Evolutionary conservation across 208 protist species (phyloP), one percentile per base, ranked within the genome.

Genomic region (Plasmodiophora brassicae): DNA sequence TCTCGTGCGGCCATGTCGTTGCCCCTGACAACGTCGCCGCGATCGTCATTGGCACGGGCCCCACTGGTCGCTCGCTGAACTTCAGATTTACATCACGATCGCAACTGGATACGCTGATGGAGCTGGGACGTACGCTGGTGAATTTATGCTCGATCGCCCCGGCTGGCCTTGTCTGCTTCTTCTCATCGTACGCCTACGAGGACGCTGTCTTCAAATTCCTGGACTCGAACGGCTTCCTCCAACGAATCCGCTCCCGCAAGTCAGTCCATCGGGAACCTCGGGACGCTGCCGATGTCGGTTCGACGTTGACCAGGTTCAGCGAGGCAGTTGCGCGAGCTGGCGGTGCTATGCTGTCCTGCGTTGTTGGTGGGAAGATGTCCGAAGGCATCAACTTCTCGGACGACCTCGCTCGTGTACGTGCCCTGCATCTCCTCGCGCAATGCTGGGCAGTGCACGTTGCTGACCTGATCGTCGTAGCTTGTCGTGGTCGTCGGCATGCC

Each of bases 331-430:
- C 65, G 41, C 65, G n/a, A 78, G 41, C n/a, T n/a, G n/a, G n/a
- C n/a, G 43, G 54, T 0, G 43, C 86, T n/a, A 45, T 88, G 41
- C 41, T 88, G 54, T 14, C 41, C 50, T 85, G 86, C 36, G 86
- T 88, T 71, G 50, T 86, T 38, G 60, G 54, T 1, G 86, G 54
- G 14, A 86, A 84, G 36, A 35, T 88, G 38, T 84, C 86, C 8
- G 86, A 88, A 85, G 86, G 86, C n/a, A 88, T 88, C 1, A 87
- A 88, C n/a, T 88, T 88, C n/a, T 45, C 28, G 25, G 60, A 88
- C 53, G 86, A 88, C 1, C 38, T 86, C 5, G 71, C 78, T 45
- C 25, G 86, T 36, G 43, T 88, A 78, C 41, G 65, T 5, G 32
- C n/a, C 32, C 5, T 5, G 10, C 32, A 32, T 36, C 65, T 78